A percentile compares a stretch with the other conserved stretches of the same genome.
phyloP scores from a whole-genome alignment of 495 filamentous ascomycete genomes.

The Annulohypoxylon maeteangense region DNA sequence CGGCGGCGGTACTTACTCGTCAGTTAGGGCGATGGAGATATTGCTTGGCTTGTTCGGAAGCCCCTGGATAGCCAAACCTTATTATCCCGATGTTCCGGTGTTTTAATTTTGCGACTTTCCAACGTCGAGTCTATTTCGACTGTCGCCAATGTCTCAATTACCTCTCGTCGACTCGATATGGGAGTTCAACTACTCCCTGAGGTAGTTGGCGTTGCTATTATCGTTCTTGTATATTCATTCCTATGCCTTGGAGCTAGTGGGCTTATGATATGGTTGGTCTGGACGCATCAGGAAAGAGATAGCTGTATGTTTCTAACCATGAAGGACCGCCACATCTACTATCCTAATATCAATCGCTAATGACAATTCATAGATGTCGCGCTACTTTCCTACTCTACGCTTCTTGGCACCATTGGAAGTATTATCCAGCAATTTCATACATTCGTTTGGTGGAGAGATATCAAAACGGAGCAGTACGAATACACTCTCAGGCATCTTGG shows the following conservation, averaged over 20 bases:
- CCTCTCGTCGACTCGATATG: conserved; percentile 45
- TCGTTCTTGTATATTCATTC: conserved; percentile 56
- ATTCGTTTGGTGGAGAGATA: conserved; percentile 52
- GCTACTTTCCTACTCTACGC: conserved; percentile 52
- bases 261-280: conserved; percentile 55
- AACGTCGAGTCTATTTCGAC: conserved; percentile 17
- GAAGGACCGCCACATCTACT: neutral
- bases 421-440: conserved; percentile 61
- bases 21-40: conserved; percentile 7
- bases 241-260: conserved; percentile 50
- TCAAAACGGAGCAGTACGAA: conserved; percentile 55
- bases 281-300: conserved; percentile 56
- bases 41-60: conserved; percentile 12
- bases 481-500: conserved; percentile 50
- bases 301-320: conserved; percentile 54
- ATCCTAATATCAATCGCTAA: conserved; percentile 16
- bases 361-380: conserved; percentile 51
- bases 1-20: conserved; percentile 28
- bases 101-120: conserved; percentile 3
- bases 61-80: conserved; percentile 30
- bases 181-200: conserved; percentile 54
- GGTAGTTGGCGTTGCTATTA: conserved; percentile 51
- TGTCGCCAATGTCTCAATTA: conserved; percentile 25
- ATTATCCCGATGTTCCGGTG: conserved; percentile 13
- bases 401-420: conserved; percentile 54